A percentile compares a stretch with the other conserved stretches of the same genome.
These are phyloP conservation scores for Dryadomyces quercus-mongolicae DNA, from an alignment of 2,329 filamentous ascomycete genomes.

Conservation along the genomic window DNA sequence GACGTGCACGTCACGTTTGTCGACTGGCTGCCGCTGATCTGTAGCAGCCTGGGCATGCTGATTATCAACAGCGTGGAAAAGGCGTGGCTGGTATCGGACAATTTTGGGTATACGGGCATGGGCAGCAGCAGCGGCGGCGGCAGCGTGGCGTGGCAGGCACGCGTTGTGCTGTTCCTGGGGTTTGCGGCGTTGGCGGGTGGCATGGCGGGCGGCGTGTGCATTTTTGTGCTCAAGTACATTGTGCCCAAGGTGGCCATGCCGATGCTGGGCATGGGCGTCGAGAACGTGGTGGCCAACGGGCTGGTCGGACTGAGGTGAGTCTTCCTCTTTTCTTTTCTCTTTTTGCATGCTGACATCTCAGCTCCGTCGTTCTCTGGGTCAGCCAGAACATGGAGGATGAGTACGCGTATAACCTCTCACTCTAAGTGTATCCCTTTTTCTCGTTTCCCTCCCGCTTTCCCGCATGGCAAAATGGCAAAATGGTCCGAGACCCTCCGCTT, in stretches of 20 bases:
- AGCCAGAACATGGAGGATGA: slow-evolving; percentile 65
- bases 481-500: no score
- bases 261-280: slow-evolving; percentile 50
- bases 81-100: slow-evolving; percentile 49
- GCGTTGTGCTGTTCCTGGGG: slow-evolving; percentile 54
- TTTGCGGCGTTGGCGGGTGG: slow-evolving; percentile 54
- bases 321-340: neutral
- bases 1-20: slow-evolving; percentile 52
- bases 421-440: slow-evolving; percentile 25
- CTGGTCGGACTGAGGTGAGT: slow-evolving; percentile 48
- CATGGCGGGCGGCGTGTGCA: slow-evolving; percentile 57
- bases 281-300: slow-evolving; percentile 54
- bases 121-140: slow-evolving; percentile 17
- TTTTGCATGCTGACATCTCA: no score
- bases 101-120: slow-evolving; percentile 45
- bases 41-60: slow-evolving; percentile 55
- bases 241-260: slow-evolving; percentile 46
- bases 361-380: slow-evolving; percentile 54
- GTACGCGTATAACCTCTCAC: slow-evolving; percentile 54
- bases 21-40: slow-evolving; percentile 59
- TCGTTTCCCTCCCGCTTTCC: neutral
- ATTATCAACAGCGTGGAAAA: slow-evolving; percentile 63
- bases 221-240: slow-evolving; percentile 54
- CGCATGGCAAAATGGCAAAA: no score
- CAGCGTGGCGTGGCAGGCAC: slow-evolving; percentile 56